These are phyloP conservation scores for Nicotiana undulata DNA, from an alignment of 257 asterid genomes.

Conservation along the genomic window DNA sequence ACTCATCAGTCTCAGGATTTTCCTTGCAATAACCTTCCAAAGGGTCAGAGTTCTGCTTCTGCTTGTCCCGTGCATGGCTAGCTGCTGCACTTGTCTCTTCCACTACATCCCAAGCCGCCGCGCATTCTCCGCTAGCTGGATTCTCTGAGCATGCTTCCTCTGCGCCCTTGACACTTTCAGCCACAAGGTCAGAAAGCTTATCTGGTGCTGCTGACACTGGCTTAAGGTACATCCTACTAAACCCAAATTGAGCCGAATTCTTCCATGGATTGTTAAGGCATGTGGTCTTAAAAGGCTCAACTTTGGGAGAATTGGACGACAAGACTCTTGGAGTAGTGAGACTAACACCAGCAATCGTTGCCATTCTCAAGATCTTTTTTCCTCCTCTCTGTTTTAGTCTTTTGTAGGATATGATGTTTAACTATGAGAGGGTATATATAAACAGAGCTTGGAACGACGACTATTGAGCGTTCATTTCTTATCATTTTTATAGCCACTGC, in stretches of 20 bases:
- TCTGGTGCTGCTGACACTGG: slow-evolving; percentile 56
- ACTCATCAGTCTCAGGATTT: slow-evolving; percentile 86
- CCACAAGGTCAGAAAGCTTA: slow-evolving; percentile 60
- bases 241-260: slow-evolving; percentile 19
- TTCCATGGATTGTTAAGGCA: slow-evolving; percentile 43
- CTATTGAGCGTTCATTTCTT: slow-evolving; percentile 41
- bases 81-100: slow-evolving; percentile 99
- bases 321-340: slow-evolving; percentile 38
- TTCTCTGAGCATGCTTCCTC: slow-evolving; percentile 60
- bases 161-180: slow-evolving; percentile 76
- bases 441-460: slow-evolving; percentile 16
- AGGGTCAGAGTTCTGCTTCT: slow-evolving; percentile 50
- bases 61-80: slow-evolving; percentile 78
- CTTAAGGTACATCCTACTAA: background rate
- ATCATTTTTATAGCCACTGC: slow-evolving; percentile 35
- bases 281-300: slow-evolving; percentile 3
- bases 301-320: slow-evolving; percentile 25
- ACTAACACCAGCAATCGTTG: slow-evolving; percentile 53
- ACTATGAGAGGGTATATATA: slow-evolving; percentile 1
- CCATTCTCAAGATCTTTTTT: slow-evolving; percentile 26
- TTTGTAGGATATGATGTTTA: background rate
- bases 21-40: slow-evolving; percentile 87
- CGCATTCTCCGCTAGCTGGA: slow-evolving; percentile 82
- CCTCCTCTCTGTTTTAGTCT: background rate
- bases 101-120: slow-evolving; percentile 98